Evolutionary conservation across 768 basidiomycete genomes (phyloP).

Genomic region (Plicaturopsis crispa): DNA sequence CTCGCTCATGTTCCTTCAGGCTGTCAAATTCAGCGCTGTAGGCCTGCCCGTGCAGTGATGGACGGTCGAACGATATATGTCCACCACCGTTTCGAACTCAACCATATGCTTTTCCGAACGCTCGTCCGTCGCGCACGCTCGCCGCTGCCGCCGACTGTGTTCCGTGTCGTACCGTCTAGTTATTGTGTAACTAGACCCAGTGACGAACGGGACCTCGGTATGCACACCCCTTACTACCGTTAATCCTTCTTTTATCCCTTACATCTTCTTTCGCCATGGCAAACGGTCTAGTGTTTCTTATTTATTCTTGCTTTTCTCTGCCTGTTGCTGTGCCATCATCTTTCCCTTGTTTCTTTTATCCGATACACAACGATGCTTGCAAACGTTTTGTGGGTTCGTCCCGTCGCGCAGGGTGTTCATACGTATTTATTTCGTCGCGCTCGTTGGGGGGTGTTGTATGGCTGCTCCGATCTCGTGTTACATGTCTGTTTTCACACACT

Average conservation of each 20-base stretch:
- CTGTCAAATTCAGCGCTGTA: not conserved
- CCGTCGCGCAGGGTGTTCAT: too few relatives aligned
- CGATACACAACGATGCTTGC: too few relatives aligned
- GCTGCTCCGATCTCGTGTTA: too few relatives aligned
- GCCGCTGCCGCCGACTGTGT: constrained; percentile 50
- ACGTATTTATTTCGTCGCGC: too few relatives aligned
- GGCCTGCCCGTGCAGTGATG: constrained; percentile 6
- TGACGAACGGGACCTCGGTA: constrained; percentile 60
- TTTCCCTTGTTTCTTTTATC: constrained; percentile 10
- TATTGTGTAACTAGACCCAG: constrained; percentile 40
- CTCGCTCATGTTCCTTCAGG: not conserved
- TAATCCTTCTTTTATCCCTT: not conserved
- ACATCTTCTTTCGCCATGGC: not conserved
- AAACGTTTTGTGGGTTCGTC: too few relatives aligned
- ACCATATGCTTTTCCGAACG: constrained; percentile 27
- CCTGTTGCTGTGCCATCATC: not conserved
- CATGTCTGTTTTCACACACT: too few relatives aligned
- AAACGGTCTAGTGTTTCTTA: constrained; percentile 6
- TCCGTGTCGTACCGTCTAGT: constrained; percentile 61
- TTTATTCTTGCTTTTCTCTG: constrained; percentile 7
- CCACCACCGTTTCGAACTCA: constrained; percentile 18
- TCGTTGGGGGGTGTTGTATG: too few relatives aligned
- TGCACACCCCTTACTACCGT: constrained; percentile 12
- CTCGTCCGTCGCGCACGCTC: constrained; percentile 35
- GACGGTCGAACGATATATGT: constrained; percentile 14